These are phyloP conservation scores for Leucocoprinus birnbaumii DNA, from an alignment of 768 basidiomycete genomes.

Conservation along the genomic window DNA sequence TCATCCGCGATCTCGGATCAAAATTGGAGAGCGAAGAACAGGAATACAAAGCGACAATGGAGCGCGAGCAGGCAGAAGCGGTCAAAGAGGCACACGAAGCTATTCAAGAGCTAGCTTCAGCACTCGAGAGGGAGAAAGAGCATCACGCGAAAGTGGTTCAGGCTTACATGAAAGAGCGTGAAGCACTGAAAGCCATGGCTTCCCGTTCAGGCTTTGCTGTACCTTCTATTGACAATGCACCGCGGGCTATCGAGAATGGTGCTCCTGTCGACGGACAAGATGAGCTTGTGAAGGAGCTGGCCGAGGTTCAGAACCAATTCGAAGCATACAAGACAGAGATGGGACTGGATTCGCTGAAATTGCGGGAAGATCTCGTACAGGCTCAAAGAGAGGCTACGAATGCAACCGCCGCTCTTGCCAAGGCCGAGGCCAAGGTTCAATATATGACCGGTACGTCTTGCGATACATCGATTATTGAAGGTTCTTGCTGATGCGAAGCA, in stretches of 20 bases:
- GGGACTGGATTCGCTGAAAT: conserved; percentile 65
- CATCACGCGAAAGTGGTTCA: conserved; percentile 68
- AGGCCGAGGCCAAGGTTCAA: conserved; percentile 80
- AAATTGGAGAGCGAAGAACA: conserved; percentile 86
- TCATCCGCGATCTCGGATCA: conserved; percentile 77
- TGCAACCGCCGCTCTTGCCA: conserved; percentile 68
- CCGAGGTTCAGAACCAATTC: conserved; percentile 75
- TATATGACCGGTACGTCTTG: conserved; percentile 73
- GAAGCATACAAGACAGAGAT: conserved; percentile 81
- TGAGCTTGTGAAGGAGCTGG: conserved; percentile 58
- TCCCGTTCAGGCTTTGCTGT: conserved; percentile 35
- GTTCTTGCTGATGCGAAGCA: conserved; percentile 11
- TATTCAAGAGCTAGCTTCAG: conserved; percentile 72
- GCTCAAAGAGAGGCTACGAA: conserved; percentile 70
- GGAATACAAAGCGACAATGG: conserved; percentile 67
- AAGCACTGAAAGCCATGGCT: conserved; percentile 77
- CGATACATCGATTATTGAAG: background rate
- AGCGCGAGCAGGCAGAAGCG: conserved; percentile 75
- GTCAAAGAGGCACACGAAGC: conserved; percentile 87
- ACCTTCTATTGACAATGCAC: conserved; percentile 16
- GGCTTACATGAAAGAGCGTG: conserved; percentile 84
- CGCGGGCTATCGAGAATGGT: background rate
- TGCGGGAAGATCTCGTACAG: conserved; percentile 66
- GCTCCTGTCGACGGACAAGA: conserved; percentile 7
- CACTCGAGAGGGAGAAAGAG: conserved; percentile 78